These are phyloP conservation scores for Neurospora cerealis DNA, from an alignment of 495 filamentous ascomycete species.

Conservation along the genomic window DNA sequence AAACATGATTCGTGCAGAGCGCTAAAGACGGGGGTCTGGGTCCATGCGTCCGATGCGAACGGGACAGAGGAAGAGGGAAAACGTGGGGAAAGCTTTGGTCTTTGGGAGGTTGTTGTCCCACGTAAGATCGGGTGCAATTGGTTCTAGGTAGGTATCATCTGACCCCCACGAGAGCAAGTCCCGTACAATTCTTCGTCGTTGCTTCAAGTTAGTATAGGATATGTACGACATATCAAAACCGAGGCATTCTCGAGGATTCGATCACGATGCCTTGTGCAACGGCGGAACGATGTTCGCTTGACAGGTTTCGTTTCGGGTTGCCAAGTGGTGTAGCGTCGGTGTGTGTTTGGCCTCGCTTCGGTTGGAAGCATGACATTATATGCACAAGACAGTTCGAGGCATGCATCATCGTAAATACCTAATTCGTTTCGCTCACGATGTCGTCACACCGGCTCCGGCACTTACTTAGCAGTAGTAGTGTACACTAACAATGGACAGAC, in stretches of 20 bases:
- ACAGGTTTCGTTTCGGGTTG: not conserved
- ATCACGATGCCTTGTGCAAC: not conserved
- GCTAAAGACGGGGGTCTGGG: not conserved
- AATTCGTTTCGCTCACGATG: not conserved
- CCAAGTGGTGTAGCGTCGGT: not conserved
- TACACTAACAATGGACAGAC: not conserved
- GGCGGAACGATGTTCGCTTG: not conserved
- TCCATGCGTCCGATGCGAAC: not conserved
- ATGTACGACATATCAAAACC: not conserved
- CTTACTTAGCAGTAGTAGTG: not conserved
- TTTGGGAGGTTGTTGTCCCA: not conserved
- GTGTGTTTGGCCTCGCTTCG: not conserved
- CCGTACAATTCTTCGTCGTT: not conserved
- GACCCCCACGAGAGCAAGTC: not conserved
- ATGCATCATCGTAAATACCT: not conserved
- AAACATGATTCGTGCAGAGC: not conserved
- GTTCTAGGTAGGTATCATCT: not conserved
- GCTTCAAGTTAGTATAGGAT: not conserved
- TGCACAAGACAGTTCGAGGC: not conserved
- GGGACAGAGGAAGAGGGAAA: not conserved
- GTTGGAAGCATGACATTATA: not conserved
- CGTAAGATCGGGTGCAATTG: not conserved
- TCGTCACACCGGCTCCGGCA: not conserved
- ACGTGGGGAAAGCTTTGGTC: not conserved
- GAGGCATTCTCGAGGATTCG: not conserved